phyloP scores from a whole-genome alignment of 805 yeast genomes.

The Pichia thaimueangensis region DNA sequence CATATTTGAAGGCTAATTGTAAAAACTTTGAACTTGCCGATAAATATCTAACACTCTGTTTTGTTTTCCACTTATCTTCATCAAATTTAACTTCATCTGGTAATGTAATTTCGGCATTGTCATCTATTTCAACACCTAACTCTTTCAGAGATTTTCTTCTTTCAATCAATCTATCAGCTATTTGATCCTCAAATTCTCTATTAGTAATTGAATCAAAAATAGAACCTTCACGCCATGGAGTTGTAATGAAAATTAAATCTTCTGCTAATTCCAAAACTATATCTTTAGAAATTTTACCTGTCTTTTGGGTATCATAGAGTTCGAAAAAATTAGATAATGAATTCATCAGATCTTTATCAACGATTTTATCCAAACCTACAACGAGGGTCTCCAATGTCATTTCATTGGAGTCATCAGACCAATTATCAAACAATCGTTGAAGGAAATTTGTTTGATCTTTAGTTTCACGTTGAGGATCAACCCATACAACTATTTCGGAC shows the following conservation, averaged over 20 bases:
- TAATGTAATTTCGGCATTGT: slow-evolving; percentile 35
- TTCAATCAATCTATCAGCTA: slow-evolving; percentile 55
- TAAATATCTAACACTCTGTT: slow-evolving; percentile 73
- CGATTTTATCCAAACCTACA: slow-evolving; percentile 62
- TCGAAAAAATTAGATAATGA: slow-evolving; percentile 73
- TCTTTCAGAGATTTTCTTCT: slow-evolving; percentile 31
- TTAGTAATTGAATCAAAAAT: slow-evolving; percentile 61
- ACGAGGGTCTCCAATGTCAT: slow-evolving; percentile 66
- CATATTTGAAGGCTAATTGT: slow-evolving; percentile 84
- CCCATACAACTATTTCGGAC: slow-evolving; percentile 79
- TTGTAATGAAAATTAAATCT: slow-evolving; percentile 72
- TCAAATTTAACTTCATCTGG: slow-evolving; percentile 60
- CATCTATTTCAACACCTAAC: slow-evolving; percentile 24
- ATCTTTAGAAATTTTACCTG: slow-evolving; percentile 65
- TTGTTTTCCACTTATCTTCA: slow-evolving; percentile 51
- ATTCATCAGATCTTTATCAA: slow-evolving; percentile 70
- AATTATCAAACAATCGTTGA: slow-evolving; percentile 55
- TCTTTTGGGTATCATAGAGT: slow-evolving; percentile 56
- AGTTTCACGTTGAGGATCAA: slow-evolving; percentile 30
- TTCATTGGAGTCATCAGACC: slow-evolving; percentile 59
- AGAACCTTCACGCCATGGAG: slow-evolving; percentile 76
- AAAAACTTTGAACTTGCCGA: slow-evolving; percentile 83
- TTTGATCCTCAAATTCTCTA: slow-evolving; percentile 54
- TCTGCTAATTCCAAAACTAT: slow-evolving; percentile 82
- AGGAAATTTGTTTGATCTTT: slow-evolving; percentile 43